A percentile compares a stretch with the other conserved stretches of the same genome.
Evolutionary conservation across 441 rosid genomes (phyloP).

Genomic region (Sinapis alba): DNA sequence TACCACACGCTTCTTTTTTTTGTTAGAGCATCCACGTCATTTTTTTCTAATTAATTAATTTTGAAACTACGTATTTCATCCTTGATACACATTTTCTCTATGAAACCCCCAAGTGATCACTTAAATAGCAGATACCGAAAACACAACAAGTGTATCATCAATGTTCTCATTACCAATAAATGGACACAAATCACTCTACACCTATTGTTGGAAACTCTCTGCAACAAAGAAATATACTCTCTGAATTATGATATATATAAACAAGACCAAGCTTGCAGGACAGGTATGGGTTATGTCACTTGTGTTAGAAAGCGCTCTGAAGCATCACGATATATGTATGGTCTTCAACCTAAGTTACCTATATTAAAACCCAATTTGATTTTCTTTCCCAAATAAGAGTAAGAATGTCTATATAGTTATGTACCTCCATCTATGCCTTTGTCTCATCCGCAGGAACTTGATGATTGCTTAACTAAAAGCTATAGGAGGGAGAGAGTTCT

Average conservation of each 20-base stretch:
- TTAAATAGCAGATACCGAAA: background rate
- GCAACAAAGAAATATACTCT: constrained; percentile 11
- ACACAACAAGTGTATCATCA: background rate
- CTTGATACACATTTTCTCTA: background rate
- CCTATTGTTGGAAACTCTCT: constrained; percentile 1
- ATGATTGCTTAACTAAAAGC: background rate
- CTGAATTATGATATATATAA: constrained; percentile 19
- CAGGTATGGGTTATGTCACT: constrained; percentile 1
- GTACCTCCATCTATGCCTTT: constrained; percentile 22
- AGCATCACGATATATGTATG: constrained; percentile 12
- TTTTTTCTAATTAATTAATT: background rate
- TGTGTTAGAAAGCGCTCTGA: constrained; percentile 21
- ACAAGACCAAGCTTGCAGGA: constrained; percentile 27
- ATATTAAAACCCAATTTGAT: constrained; percentile 15
- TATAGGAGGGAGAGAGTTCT: background rate
- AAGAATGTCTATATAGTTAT: constrained; percentile 28
- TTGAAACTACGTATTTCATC: background rate
- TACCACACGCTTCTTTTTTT: constrained; percentile 25
- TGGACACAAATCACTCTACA: constrained; percentile 13
- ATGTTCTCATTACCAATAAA: constrained; percentile 1
- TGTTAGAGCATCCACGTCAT: constrained; percentile 9
- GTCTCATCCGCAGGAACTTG: constrained; percentile 22
- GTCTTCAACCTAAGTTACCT: constrained; percentile 17
- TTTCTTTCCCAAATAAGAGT: constrained; percentile 3
- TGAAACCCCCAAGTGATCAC: background rate